Conservation (phyloP, 352 stramenopile genomes). For the Vaucheria bursata region DNA sequence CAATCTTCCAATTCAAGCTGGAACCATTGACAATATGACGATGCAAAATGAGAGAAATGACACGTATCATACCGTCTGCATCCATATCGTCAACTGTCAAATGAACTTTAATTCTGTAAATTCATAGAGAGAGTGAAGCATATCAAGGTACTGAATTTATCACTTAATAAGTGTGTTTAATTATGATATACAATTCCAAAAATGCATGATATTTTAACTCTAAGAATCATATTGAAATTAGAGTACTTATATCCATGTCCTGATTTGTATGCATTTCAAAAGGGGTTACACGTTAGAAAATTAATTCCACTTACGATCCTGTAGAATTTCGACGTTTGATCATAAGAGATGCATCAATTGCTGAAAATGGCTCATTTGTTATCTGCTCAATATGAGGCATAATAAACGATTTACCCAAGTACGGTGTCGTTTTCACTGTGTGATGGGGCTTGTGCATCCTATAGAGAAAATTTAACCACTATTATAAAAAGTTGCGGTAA, state of each 20-base stretch:
- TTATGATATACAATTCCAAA: too few relatives aligned
- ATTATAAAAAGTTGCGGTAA: neutral
- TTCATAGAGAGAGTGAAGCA: too few relatives aligned
- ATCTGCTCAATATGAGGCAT: constrained; percentile 17
- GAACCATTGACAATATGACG: constrained; percentile 41
- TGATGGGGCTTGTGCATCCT: constrained; percentile 43
- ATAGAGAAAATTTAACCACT: neutral
- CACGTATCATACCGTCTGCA: constrained; percentile 36
- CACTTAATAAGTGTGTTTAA: too few relatives aligned
- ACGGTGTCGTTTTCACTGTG: constrained; percentile 40
- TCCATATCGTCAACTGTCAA: constrained; percentile 42
- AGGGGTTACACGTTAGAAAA: too few relatives aligned
- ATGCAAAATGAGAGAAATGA: constrained; percentile 33
- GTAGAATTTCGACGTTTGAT: constrained; percentile 43
- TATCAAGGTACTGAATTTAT: too few relatives aligned
- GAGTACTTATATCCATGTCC: too few relatives aligned
- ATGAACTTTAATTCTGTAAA: constrained; percentile 36
- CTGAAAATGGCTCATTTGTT: neutral
- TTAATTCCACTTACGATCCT: constrained; percentile 1
- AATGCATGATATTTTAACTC: too few relatives aligned
- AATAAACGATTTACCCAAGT: constrained; percentile 32
- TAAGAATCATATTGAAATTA: too few relatives aligned
- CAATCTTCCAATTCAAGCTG: constrained; percentile 31
- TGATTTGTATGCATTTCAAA: too few relatives aligned
- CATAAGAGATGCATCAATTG: constrained; percentile 8